Evolutionary conservation across 306 rosid species (phyloP).

Genomic region (Hylodesmum podocarpum): DNA sequence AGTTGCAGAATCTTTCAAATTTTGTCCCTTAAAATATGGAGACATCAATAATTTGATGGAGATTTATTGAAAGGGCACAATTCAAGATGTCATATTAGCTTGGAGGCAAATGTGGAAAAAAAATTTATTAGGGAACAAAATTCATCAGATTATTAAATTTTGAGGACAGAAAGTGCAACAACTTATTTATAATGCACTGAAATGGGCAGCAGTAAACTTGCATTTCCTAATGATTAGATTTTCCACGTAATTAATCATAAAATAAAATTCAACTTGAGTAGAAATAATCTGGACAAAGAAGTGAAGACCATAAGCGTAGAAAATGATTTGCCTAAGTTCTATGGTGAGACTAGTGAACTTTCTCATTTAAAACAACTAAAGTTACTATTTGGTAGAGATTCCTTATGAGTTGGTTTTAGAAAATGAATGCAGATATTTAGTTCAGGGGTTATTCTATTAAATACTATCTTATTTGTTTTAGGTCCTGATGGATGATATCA

Average conservation of each 20-base stretch:
- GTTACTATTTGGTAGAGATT: constrained; percentile 1
- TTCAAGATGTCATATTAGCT: too few species aligned
- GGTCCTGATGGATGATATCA: constrained; percentile 94
- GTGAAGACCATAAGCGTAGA: background rate
- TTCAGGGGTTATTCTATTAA: constrained; percentile 4
- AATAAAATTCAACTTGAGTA: background rate
- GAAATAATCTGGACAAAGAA: constrained; percentile 4
- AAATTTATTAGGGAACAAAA: too few species aligned
- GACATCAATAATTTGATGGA: too few species aligned
- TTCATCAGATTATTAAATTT: too few species aligned
- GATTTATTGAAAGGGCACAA: too few species aligned
- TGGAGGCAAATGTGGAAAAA: too few species aligned
- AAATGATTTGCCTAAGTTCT: background rate
- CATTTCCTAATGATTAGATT: background rate
- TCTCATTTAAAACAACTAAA: background rate
- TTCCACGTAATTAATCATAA: background rate
- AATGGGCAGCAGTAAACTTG: background rate
- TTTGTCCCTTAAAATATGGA: too few species aligned
- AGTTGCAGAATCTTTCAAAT: too few species aligned
- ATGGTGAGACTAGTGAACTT: background rate
- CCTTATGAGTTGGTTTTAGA: constrained; percentile 19
- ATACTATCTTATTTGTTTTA: constrained; percentile 38
- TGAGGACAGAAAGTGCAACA: too few species aligned
- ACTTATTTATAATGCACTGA: background rate
- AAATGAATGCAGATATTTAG: constrained; percentile 13